These are phyloP conservation scores for Rosa chinensis DNA, from an alignment of 306 rosid species.

Conservation along the genomic window DNA sequence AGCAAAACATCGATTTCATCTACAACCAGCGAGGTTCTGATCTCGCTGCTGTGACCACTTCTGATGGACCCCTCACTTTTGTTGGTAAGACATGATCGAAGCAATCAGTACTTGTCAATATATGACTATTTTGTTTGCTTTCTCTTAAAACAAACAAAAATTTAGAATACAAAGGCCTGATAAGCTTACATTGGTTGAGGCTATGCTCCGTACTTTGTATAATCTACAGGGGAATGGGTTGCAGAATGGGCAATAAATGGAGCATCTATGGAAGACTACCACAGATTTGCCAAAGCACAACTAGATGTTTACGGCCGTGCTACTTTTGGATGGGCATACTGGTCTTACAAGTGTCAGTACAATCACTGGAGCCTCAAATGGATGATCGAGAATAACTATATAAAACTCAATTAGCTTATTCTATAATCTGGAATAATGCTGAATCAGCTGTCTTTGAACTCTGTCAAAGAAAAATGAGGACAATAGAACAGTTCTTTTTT, in stretches of 20 bases:
- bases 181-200: neutral
- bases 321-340: conserved; percentile 69
- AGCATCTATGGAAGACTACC: conserved; percentile 43
- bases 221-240: conserved; percentile 57
- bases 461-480: neutral
- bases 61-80: conserved; percentile 56
- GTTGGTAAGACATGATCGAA: conserved; percentile 38
- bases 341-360: conserved; percentile 50
- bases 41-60: conserved; percentile 32
- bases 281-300: conserved; percentile 36
- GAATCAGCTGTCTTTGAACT: neutral
- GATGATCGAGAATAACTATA: conserved; percentile 47
- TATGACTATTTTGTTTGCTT: neutral
- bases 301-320: conserved; percentile 47
- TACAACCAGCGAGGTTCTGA: conserved; percentile 44
- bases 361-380: conserved; percentile 52
- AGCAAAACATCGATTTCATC: conserved; percentile 45
- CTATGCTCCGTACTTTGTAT: neutral
- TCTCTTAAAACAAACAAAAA: neutral
- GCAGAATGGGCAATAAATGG: conserved; percentile 36
- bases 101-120: neutral
- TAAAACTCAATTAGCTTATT: conserved; percentile 8
- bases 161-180: neutral
- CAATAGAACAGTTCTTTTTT: neutral
- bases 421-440: neutral